phyloP scores from a whole-genome alignment of 1,139 yeast species.

The Suhomyces bolitotheri region DNA sequence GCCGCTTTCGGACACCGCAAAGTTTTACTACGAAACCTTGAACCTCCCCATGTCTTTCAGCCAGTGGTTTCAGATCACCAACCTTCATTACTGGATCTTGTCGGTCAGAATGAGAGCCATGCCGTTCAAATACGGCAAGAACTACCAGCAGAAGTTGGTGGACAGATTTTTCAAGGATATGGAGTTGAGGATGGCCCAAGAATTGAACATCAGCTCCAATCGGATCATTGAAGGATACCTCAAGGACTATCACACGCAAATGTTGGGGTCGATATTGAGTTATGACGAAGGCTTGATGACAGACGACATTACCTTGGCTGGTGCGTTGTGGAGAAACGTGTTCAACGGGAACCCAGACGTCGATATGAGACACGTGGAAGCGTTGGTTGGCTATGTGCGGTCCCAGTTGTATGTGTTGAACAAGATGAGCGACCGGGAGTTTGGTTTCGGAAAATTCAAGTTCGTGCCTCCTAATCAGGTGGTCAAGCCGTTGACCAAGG shows the following conservation, averaged over 20 bases:
- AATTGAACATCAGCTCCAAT: constrained; percentile 80
- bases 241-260: constrained; percentile 87
- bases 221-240: constrained; percentile 82
- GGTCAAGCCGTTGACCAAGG: constrained; percentile 67
- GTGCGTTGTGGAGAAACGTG: constrained; percentile 88
- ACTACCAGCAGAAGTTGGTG: constrained; percentile 88
- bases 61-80: constrained; percentile 93
- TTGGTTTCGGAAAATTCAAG: constrained; percentile 84
- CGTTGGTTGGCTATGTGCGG: constrained; percentile 82
- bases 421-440: constrained; percentile 84
- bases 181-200: constrained; percentile 81
- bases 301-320: constrained; percentile 81
- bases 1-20: constrained; percentile 62
- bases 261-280: constrained; percentile 85
- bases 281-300: constrained; percentile 90
- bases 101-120: constrained; percentile 94
- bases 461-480: constrained; percentile 85
- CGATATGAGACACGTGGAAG: constrained; percentile 83
- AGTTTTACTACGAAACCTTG: constrained; percentile 75
- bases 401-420: constrained; percentile 85
- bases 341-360: constrained; percentile 83
- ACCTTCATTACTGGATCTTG: constrained; percentile 89
- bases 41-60: constrained; percentile 83
- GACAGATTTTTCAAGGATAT: constrained; percentile 89
- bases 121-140: constrained; percentile 86